Base-by-base conservation (phyloP, 2,329 filamentous ascomycete genomes). In the Diplodia intermedia region DNA sequence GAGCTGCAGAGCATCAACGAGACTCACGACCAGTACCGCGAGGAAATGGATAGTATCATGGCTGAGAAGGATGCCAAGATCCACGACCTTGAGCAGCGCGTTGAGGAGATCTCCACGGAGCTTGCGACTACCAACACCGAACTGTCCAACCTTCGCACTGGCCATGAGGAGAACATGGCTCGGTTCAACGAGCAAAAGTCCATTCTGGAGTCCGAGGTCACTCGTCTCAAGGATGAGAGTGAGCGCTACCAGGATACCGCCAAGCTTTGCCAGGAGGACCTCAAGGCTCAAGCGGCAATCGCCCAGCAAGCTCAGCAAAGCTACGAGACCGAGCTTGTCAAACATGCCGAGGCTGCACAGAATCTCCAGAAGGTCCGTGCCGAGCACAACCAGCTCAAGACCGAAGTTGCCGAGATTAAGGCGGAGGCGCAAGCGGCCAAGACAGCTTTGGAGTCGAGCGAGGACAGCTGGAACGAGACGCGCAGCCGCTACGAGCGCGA, bases 341-440 rank as follows among this genome's bases (percentile, higher is more conserved):
- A 95, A 82, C 95, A 99, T 79, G 94, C 94, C 1, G 93, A 97
- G 72, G 95, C 94, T n/a, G 92, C 94, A 14, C 94, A 93, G 79
- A 87, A 88, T 43, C 84, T 97, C 15, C 93, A 97, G 72, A 85
- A 85, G 65, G 84, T 97, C 60, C 91, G 95, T 63, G 84, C 85
- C 4, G 93, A 98, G 71, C 87, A 91, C 79, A 95, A 97, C 74
- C 84, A 92, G 72, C 81, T 98, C 70, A 94, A 92, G 80, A 90
- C 91, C 0, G 88, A 96, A 69, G 85, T 93, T 3, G 89, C 91
- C 15, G 87, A 90, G 29, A 84, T 91, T 74, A 90, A 88, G 75
- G 89, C 91, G 0, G 92, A 97, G 76, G 91, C 92, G 0, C 93
- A 98, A 73, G 93, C 92, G 5, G 91, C 93, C 56, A 94, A 91